Conservation (phyloP, 1,284 basidiomycete species). For the Ceratobasidium sp. region DNA sequence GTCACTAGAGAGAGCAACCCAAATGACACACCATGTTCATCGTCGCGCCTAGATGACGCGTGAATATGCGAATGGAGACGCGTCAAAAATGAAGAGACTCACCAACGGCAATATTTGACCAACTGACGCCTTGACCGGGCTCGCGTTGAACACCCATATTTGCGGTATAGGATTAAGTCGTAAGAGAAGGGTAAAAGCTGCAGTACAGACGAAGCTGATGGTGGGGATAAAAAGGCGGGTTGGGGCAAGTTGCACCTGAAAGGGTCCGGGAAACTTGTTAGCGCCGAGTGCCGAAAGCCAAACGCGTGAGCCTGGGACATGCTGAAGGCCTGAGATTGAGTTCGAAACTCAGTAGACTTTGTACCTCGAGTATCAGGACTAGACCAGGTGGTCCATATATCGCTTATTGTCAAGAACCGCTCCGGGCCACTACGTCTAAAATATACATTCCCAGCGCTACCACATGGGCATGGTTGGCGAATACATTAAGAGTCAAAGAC, state of each 20-base stretch:
- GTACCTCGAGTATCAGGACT: background rate
- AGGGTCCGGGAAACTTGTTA: slow-evolving; percentile 37
- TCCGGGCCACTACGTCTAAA: slow-evolving; percentile 1
- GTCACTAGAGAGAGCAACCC: background rate
- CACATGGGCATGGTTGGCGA: slow-evolving; percentile 16
- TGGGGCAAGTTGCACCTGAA: slow-evolving; percentile 48
- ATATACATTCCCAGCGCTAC: slow-evolving; percentile 38
- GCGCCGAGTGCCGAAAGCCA: slow-evolving; percentile 39
- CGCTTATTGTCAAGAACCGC: background rate
- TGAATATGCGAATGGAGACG: slow-evolving; percentile 41
- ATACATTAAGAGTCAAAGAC: slow-evolving; percentile 23
- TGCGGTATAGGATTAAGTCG: slow-evolving; percentile 5
- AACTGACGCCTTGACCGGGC: slow-evolving; percentile 93
- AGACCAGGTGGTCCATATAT: background rate
- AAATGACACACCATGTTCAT: slow-evolving; percentile 88
- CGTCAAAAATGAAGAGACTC: slow-evolving; percentile 55
- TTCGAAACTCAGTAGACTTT: slow-evolving; percentile 2
- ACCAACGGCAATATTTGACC: slow-evolving; percentile 99
- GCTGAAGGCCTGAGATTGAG: background rate
- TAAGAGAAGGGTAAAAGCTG: slow-evolving; percentile 30
- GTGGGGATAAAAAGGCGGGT: slow-evolving; percentile 50
- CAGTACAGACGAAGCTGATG: slow-evolving; percentile 31
- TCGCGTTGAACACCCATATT: slow-evolving; percentile 82
- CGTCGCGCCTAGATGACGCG: slow-evolving; percentile 76
- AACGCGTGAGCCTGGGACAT: slow-evolving; percentile 7